Conservation (phyloP, 148 eudicot species). For the Drosera capensis region DNA sequence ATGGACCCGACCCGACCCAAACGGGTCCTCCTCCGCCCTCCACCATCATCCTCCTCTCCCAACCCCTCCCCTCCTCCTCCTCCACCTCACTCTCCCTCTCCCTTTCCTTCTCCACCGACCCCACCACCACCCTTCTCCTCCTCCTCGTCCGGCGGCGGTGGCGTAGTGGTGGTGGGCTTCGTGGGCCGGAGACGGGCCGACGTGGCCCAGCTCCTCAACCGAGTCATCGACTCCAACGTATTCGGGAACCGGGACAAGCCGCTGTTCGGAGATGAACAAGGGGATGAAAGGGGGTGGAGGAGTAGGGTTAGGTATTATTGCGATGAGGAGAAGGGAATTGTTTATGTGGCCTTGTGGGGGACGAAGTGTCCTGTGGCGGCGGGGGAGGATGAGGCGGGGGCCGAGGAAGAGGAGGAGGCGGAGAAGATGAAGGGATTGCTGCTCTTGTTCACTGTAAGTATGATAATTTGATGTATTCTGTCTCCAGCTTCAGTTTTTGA, state of each 20-base stretch:
- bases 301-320: slow-evolving; percentile 23
- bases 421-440: slow-evolving; percentile 81
- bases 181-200: slow-evolving; percentile 31
- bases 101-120: slow-evolving; percentile 1
- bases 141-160: slow-evolving; percentile 14
- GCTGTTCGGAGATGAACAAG: slow-evolving; percentile 9
- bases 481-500: too few species aligned
- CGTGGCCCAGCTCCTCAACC: slow-evolving; percentile 50
- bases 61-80: slow-evolving; percentile 2
- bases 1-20: too few species aligned
- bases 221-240: slow-evolving; percentile 45
- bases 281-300: slow-evolving; percentile 27
- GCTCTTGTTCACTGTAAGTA: slow-evolving; percentile 83
- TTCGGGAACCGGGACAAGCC: slow-evolving; percentile 28
- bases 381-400: slow-evolving; percentile 3
- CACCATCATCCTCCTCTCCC: slow-evolving; percentile 8
- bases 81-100: slow-evolving; percentile 3
- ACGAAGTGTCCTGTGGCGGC: slow-evolving; percentile 25
- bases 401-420: slow-evolving; percentile 40
- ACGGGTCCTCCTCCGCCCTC: slow-evolving; percentile 63
- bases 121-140: slow-evolving; percentile 7
- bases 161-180: slow-evolving; percentile 75
- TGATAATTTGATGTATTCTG: too few species aligned
- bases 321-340: slow-evolving; percentile 40
- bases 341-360: slow-evolving; percentile 47